A percentile compares a stretch with the other conserved stretches of the same genome.
These are phyloP conservation scores for Eucalyptus polyanthemos DNA, from an alignment of 345 rosid species.

Conservation along the genomic window DNA sequence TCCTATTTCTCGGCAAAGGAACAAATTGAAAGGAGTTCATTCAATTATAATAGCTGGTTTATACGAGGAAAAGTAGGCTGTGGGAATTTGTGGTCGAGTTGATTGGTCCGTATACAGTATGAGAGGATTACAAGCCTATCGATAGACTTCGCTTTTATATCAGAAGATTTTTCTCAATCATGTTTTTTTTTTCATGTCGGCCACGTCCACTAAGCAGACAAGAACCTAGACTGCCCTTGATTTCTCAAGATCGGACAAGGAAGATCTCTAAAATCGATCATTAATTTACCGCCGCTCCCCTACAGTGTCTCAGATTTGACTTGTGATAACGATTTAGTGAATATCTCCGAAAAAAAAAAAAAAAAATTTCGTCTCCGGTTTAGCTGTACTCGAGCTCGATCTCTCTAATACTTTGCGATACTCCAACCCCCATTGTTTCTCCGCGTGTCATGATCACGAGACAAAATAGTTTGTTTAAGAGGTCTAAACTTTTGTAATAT, in stretches of 20 bases:
- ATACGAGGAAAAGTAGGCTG: neutral
- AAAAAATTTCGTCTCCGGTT: neutral
- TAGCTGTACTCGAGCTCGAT: neutral
- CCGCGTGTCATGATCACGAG: neutral
- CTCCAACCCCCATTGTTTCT: no score
- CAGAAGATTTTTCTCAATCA: neutral
- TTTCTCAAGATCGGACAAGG: neutral
- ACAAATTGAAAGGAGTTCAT: neutral
- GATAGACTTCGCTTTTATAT: neutral
- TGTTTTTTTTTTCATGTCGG: neutral
- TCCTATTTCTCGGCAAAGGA: neutral
- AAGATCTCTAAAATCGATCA: no score
- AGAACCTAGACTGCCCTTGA: neutral
- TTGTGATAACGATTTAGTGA: neutral
- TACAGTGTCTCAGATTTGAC: neutral
- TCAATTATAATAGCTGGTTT: neutral
- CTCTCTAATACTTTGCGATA: no score
- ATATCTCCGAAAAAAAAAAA: neutral
- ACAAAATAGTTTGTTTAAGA: neutral
- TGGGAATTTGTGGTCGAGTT: neutral
- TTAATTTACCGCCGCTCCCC: no score
- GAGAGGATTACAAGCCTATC: neutral
- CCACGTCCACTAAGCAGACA: neutral
- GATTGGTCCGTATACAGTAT: no score
- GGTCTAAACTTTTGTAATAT: neutral